Conservation (phyloP, 345 rosid genomes). For the Abelmoschus esculentus region DNA sequence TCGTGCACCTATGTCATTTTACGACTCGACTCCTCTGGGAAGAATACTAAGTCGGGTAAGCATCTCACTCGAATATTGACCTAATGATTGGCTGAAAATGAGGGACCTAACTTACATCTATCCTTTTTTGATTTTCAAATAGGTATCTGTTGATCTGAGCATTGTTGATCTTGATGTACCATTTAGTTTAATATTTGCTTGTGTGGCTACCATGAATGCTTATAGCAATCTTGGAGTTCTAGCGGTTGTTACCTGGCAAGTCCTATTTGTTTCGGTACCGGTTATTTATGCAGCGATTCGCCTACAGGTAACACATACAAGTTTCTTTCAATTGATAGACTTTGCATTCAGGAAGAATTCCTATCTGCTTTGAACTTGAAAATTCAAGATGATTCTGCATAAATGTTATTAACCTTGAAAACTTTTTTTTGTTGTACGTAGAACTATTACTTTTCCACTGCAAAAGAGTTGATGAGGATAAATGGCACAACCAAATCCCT, state of each 20-base stretch:
- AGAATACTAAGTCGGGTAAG: constrained; percentile 69
- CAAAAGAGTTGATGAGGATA: constrained; percentile 82
- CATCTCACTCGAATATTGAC: constrained; percentile 1
- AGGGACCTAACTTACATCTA: background rate
- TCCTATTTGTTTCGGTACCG: constrained; percentile 72
- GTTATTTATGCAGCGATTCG: constrained; percentile 53
- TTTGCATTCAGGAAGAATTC: background rate
- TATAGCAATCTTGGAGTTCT: constrained; percentile 66
- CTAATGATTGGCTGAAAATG: background rate
- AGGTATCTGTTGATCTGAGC: constrained; percentile 82
- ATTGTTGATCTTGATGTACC: constrained; percentile 86
- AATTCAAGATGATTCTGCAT: background rate
- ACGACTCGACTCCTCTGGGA: constrained; percentile 70
- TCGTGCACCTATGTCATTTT: constrained; percentile 67
- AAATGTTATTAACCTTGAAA: background rate
- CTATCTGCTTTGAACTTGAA: background rate
- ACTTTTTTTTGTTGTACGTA: constrained; percentile 17
- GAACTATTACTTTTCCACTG: constrained; percentile 74
- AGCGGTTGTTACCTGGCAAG: constrained; percentile 85
- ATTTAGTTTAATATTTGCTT: constrained; percentile 52
- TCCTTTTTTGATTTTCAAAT: constrained; percentile 2
- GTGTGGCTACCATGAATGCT: constrained; percentile 53
- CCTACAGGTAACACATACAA: constrained; percentile 44
- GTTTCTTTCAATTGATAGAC: background rate
- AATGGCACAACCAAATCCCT: constrained; percentile 87